Base-by-base conservation (phyloP, 108 stramenopile genomes). In the Fragilaria crotonensis region DNA sequence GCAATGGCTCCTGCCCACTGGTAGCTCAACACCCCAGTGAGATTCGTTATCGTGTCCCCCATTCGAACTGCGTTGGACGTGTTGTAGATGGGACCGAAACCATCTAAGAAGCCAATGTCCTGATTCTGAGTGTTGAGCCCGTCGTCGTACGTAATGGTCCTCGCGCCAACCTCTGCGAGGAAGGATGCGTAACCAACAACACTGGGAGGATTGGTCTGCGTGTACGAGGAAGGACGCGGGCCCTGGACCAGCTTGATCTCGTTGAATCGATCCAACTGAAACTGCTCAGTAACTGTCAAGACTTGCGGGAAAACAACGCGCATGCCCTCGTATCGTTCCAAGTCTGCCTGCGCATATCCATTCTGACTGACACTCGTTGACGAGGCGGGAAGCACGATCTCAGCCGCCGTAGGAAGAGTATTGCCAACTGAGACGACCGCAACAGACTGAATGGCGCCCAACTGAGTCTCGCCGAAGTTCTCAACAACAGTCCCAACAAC, bases 81-180 rank as follows among this genome's bases (percentile, higher is more conserved):
- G 19, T 27, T 69, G 44, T 53, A 69, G 0, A 14, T 20, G 4
- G 52, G 49, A 2, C 33, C 61, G 52, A 68, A 63, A 25, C 63
- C 73, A 44, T 55, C 62, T 44, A 68, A 50, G 23, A 50, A 30
- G 25, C 36, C 48, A 28, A 62, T 47, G 25, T 46, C 33, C n/a
- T 30, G 22, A 23, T 60, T 59, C 26, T 57, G 48, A 2, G 3
- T 14, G 9, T 21, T 18, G 7, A 45, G 31, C 17, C 63, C 69
- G 54, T 76, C 75, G 26, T 71, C 70, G 33, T 60, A 67, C n/a
- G 65, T 71, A 54, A 76, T 67, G 1, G n/a, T 25, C 30, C 64
- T 57, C 17, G 57, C 27, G 11, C 36, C 47, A 17, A 76, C 4
- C n/a, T n/a, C 50, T 23, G 62, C 59, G 0, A 67, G 23, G 33